Percentiles rank a stretch among this genome's conserved stretches.
Evolutionary conservation across 1,284 basidiomycete species (phyloP).

Genomic region (Puccinia brachypodii): DNA sequence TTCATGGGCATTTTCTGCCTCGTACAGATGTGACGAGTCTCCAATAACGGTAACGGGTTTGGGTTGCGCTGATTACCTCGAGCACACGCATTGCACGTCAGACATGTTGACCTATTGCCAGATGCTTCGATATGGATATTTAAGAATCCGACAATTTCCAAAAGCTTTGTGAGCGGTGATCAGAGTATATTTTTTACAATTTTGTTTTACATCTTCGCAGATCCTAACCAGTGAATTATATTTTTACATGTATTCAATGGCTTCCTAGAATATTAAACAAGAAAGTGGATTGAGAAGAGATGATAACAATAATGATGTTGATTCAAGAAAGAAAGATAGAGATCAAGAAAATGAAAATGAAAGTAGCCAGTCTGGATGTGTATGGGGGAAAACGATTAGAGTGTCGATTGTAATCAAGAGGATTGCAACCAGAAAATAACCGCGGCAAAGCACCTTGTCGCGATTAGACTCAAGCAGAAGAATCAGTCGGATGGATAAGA

Average conservation of each 20-base stretch:
- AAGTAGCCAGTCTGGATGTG: not conserved
- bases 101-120: too few relatives aligned
- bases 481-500: not conserved
- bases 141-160: too few relatives aligned
- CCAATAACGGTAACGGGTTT: too few relatives aligned
- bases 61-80: too few relatives aligned
- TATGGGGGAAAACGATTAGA: not conserved
- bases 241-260: not conserved
- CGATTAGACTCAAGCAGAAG: not conserved
- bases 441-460: not conserved
- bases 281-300: not conserved
- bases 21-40: too few relatives aligned
- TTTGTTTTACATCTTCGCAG: slow-evolving; percentile 1
- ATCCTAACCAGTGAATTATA: not conserved
- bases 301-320: not conserved
- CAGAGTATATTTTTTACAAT: not conserved
- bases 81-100: too few relatives aligned
- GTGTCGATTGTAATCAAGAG: not conserved
- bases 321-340: not conserved
- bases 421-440: not conserved
- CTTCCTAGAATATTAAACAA: not conserved
- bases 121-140: too few relatives aligned
- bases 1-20: too few relatives aligned
- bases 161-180: too few relatives aligned
- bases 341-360: not conserved